phyloP scores from a whole-genome alignment of 1,139 yeast genomes.

The Suhomyces kunorum region DNA sequence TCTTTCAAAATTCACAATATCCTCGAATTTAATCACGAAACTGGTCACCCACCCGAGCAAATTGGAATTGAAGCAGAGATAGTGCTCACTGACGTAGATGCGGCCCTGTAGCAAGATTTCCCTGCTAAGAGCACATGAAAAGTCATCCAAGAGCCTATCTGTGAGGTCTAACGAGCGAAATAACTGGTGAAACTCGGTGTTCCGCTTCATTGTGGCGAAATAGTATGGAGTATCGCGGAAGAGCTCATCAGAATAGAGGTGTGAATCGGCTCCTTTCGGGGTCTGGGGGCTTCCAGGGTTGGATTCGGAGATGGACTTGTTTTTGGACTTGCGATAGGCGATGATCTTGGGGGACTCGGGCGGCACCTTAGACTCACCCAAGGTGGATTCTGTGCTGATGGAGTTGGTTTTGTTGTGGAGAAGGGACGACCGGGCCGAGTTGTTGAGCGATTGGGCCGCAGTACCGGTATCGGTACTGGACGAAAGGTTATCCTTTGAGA shows the following conservation, averaged over 20 bases:
- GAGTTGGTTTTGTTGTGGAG: conserved; percentile 13
- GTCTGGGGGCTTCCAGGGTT: conserved; percentile 21
- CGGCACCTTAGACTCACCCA: conserved; percentile 1
- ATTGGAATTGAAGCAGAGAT: conserved; percentile 88
- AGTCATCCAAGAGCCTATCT: conserved; percentile 79
- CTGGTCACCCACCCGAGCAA: conserved; percentile 91
- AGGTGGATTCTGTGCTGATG: conserved; percentile 2
- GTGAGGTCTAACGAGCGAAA: conserved; percentile 69
- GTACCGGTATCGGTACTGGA: conserved; percentile 3
- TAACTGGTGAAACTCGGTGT: conserved; percentile 75
- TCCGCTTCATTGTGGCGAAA: conserved; percentile 69
- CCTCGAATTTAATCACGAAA: conserved; percentile 69
- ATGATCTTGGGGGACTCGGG: conserved; percentile 47
- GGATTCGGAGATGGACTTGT: conserved; percentile 35
- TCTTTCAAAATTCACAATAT: conserved; percentile 73
- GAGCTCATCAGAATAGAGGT: conserved; percentile 40
- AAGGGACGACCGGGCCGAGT: conserved; percentile 11
- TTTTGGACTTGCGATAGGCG: conserved; percentile 44
- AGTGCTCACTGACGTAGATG: conserved; percentile 75
- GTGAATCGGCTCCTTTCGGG: conserved; percentile 27
- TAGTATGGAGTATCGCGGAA: conserved; percentile 39
- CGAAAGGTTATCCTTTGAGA: conserved; percentile 33
- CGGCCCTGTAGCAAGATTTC: conserved; percentile 93
- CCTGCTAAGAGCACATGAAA: conserved; percentile 83
- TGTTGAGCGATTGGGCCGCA: neutral